phyloP scores from a whole-genome alignment of 106 monocot genomes.

The Dioscorea zingiberensis region DNA sequence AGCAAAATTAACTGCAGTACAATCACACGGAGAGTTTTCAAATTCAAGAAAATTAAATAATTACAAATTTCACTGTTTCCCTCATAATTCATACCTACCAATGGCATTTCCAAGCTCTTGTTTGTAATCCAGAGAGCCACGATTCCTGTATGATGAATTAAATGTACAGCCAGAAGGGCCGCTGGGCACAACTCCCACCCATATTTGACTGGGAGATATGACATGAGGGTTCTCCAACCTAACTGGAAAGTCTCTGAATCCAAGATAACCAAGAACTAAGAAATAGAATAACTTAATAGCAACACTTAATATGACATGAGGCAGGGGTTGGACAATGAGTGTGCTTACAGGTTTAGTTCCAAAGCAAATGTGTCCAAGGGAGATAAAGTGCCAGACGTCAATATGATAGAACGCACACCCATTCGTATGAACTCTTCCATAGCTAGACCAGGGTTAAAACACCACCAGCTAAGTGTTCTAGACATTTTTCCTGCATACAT shows the following conservation, averaged over 20 bases:
- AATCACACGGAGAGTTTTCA: neutral
- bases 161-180: slow-evolving; percentile 83
- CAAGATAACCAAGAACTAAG: neutral
- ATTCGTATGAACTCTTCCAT: slow-evolving; percentile 78
- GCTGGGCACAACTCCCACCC: slow-evolving; percentile 84
- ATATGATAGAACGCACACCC: slow-evolving; percentile 73
- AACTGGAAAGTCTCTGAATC: slow-evolving; percentile 68
- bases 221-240: slow-evolving; percentile 98
- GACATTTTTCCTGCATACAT: slow-evolving; percentile 47
- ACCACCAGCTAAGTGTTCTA: slow-evolving; percentile 97
- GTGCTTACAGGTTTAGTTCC: slow-evolving; percentile 80
- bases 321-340: slow-evolving; percentile 1
- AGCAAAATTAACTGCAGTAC: slow-evolving; percentile 91
- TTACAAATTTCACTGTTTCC: neutral
- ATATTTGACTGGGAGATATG: slow-evolving; percentile 76
- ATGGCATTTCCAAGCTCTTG: slow-evolving; percentile 93
- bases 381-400: slow-evolving; percentile 93
- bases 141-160: slow-evolving; percentile 79
- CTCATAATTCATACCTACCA: slow-evolving; percentile 35
- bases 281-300: slow-evolving; percentile 3
- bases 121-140: slow-evolving; percentile 87
- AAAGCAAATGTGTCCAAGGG: slow-evolving; percentile 85
- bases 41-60: neutral
- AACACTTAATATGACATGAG: neutral
- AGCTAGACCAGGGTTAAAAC: slow-evolving; percentile 95